phyloP scores from a whole-genome alignment of 192 early-diverging fungal genomes.

The Neocallimastix lanati region DNA sequence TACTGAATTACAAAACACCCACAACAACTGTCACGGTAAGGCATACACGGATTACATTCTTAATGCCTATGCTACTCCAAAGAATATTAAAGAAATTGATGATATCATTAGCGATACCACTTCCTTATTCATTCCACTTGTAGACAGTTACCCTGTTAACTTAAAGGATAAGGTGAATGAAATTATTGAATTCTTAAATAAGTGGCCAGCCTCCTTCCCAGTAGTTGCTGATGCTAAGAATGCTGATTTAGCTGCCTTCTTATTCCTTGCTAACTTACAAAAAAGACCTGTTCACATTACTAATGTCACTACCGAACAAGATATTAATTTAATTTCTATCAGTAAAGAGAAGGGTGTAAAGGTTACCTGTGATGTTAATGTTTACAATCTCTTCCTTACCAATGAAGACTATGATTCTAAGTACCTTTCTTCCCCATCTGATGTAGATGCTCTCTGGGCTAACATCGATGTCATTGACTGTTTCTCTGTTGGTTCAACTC shows the following conservation, averaged over 20 bases:
- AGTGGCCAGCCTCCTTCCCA: constrained; percentile 56
- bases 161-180: constrained; percentile 37
- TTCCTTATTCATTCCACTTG: constrained; percentile 41
- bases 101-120: constrained; percentile 36
- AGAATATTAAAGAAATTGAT: constrained; percentile 45
- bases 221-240: constrained; percentile 73
- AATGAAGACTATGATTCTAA: constrained; percentile 14
- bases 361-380: constrained; percentile 81
- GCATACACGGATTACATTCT: constrained; percentile 48
- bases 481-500: constrained; percentile 55
- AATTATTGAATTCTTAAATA: constrained; percentile 51
- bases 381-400: constrained; percentile 62
- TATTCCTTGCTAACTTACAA: constrained; percentile 72
- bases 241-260: constrained; percentile 67
- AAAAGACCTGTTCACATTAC: constrained; percentile 73
- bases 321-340: constrained; percentile 68
- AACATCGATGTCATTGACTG: constrained; percentile 72
- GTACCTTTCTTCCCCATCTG: constrained; percentile 13
- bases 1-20: constrained; percentile 29
- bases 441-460: constrained; percentile 66
- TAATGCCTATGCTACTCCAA: constrained; percentile 7
- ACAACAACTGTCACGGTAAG: constrained; percentile 17
- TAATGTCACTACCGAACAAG: constrained; percentile 53
- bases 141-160: constrained; percentile 16
- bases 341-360: constrained; percentile 66